Evolutionary conservation across 768 basidiomycete genomes (phyloP).

Genomic region (Cubamyces sp.): DNA sequence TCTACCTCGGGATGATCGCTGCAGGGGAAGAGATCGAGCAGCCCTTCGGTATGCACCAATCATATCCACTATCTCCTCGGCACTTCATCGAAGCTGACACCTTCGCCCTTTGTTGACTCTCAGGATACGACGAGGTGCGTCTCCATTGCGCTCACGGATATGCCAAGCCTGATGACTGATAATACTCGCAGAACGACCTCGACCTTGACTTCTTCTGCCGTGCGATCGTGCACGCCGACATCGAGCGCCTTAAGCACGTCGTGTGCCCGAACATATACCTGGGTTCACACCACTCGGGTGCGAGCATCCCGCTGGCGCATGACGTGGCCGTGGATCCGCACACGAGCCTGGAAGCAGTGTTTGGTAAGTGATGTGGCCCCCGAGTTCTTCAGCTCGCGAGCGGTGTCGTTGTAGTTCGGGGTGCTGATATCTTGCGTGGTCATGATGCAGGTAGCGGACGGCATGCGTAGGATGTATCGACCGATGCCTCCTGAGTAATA

Average conservation of each 20-base stretch:
- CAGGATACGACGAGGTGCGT: constrained; percentile 64
- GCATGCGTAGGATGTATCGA: too few relatives aligned
- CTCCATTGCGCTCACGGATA: neutral
- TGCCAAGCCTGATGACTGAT: neutral
- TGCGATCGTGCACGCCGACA: constrained; percentile 58
- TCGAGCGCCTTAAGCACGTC: constrained; percentile 55
- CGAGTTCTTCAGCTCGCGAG: too few relatives aligned
- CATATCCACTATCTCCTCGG: neutral
- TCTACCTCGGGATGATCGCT: constrained; percentile 77
- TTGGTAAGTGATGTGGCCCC: too few relatives aligned
- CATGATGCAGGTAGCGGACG: too few relatives aligned
- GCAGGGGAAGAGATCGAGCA: constrained; percentile 75
- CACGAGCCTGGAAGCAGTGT: constrained; percentile 21
- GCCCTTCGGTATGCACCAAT: constrained; percentile 54
- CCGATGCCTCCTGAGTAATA: too few relatives aligned
- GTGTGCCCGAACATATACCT: constrained; percentile 49
- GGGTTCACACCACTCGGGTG: constrained; percentile 11
- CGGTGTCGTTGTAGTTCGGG: too few relatives aligned
- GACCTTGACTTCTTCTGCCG: constrained; percentile 68
- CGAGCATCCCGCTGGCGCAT: neutral
- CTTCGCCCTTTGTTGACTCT: neutral
- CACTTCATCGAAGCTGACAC: neutral
- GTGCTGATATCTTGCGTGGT: too few relatives aligned
- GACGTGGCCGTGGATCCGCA: neutral
- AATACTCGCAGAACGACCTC: constrained; percentile 59